Conservation (phyloP, 306 rosid genomes). For the Spatholobus suberectus region DNA sequence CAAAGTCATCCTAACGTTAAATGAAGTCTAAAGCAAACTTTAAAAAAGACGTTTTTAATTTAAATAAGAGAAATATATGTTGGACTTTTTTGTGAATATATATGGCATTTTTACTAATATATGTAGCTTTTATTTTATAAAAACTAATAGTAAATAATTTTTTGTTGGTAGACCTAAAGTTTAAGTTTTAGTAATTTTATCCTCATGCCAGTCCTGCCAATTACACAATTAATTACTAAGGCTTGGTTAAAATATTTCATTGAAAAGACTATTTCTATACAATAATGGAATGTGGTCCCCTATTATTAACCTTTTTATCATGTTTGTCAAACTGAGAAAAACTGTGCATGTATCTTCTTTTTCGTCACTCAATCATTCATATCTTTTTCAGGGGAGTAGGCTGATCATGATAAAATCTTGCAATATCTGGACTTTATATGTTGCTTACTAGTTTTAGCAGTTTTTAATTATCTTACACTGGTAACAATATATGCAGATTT, state of each 20-base stretch:
- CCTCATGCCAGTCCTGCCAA: no score
- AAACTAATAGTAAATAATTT: no score
- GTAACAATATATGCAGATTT: constrained; percentile 54
- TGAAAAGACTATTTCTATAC: constrained; percentile 4
- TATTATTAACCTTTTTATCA: neutral
- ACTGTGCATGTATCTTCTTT: neutral
- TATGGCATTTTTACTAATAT: no score
- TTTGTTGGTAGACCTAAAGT: no score
- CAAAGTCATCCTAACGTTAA: no score
- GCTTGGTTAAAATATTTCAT: constrained; percentile 23
- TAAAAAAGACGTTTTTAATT: no score
- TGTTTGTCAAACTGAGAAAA: neutral
- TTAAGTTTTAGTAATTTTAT: no score
- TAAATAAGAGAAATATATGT: no score
- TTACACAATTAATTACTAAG: neutral
- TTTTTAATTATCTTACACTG: constrained; percentile 19
- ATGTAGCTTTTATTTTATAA: no score
- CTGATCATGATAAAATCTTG: neutral
- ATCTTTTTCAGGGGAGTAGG: constrained; percentile 10
- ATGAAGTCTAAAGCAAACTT: no score
- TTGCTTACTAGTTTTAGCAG: neutral
- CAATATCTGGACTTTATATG: neutral
- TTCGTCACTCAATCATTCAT: constrained; percentile 8
- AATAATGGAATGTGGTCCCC: constrained; percentile 30
- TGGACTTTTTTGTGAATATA: no score